Evolutionary conservation across 164 flowering plant genomes (phyloP).

Genomic region (Cinnamomum chago): DNA sequence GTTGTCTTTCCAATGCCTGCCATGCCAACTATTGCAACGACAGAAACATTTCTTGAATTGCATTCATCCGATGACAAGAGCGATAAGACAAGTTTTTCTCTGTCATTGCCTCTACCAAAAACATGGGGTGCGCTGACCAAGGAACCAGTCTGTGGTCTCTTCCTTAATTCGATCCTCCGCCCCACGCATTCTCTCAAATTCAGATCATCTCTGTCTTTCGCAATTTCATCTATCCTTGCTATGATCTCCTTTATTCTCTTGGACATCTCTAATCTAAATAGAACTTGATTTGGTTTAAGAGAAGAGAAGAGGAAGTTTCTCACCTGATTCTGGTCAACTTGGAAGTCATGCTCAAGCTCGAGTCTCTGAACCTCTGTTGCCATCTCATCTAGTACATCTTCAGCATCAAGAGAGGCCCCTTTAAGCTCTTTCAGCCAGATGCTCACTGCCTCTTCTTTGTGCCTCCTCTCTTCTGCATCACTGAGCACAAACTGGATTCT

Average conservation of each 20-base stretch:
- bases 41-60: neutral
- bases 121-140: neutral
- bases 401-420: slow-evolving; percentile 7
- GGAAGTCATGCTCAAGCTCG: too few species aligned
- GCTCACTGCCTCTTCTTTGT: neutral
- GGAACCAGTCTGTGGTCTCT: neutral
- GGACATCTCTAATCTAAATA: neutral
- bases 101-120: neutral
- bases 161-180: neutral
- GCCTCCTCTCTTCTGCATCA: neutral
- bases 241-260: neutral
- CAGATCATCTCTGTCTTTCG: neutral
- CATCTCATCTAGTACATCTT: slow-evolving; percentile 9
- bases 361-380: neutral
- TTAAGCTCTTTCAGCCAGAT: slow-evolving; percentile 1
- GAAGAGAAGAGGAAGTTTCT: neutral
- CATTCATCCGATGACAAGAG: neutral
- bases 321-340: neutral
- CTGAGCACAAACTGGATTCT: slow-evolving; percentile 2
- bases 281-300: neutral
- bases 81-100: neutral
- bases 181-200: too few species aligned
- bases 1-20: slow-evolving; percentile 13
- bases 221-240: neutral
- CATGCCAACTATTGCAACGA: slow-evolving; percentile 8